These are phyloP conservation scores for Nakazawaea ambrosiae DNA, from an alignment of 805 yeast species.

Conservation along the genomic window DNA sequence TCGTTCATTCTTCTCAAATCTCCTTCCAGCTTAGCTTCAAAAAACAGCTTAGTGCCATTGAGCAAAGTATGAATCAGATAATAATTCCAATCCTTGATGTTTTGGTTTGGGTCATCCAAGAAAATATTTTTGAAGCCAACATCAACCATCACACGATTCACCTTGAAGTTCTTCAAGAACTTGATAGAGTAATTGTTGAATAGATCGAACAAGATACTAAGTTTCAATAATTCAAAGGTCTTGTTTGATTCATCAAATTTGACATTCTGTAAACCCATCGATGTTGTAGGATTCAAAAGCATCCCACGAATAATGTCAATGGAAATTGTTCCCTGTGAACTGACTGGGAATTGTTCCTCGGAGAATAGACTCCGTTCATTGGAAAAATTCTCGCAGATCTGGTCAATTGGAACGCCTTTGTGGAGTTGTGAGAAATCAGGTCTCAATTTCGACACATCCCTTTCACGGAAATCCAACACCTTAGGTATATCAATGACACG, in stretches of 20 bases:
- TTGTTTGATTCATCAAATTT: constrained; percentile 10
- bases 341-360: neutral
- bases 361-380: constrained; percentile 1
- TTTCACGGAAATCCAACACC: neutral
- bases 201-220: constrained; percentile 3
- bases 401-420: constrained; percentile 7
- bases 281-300: neutral
- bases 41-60: neutral
- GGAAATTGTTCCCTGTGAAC: constrained; percentile 1
- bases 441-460: constrained; percentile 9
- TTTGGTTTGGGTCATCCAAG: neutral
- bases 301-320: constrained; percentile 7
- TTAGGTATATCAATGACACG: constrained; percentile 3
- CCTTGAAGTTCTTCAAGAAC: constrained; percentile 1
- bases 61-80: constrained; percentile 3
- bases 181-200: constrained; percentile 5
- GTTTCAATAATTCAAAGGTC: constrained; percentile 1
- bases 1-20: constrained; percentile 4
- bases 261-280: neutral
- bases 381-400: neutral
- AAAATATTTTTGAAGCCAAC: constrained; percentile 6
- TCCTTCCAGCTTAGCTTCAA: neutral
- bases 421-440: constrained; percentile 6
- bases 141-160: neutral
- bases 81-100: constrained; percentile 8